Conservation (phyloP, 805 yeast species). For the Lipomyces sp. region DNA sequence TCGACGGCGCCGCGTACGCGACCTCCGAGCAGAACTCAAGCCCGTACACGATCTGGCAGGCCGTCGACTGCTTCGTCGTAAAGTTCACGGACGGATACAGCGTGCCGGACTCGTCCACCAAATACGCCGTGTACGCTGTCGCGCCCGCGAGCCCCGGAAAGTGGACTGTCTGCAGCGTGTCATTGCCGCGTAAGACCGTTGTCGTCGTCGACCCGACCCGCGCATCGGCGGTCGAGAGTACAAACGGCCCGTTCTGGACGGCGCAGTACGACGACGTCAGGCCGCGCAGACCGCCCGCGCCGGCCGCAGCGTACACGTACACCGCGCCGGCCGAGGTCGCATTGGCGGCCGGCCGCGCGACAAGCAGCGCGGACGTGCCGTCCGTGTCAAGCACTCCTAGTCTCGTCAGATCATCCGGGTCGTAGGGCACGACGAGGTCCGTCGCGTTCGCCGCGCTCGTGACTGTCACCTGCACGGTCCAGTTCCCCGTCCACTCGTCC, state of each 20-base stretch:
- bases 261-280: slow-evolving; percentile 70
- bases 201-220: too few relatives aligned
- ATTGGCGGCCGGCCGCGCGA: slow-evolving; percentile 3
- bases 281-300: slow-evolving; percentile 37
- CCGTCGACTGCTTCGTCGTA: slow-evolving; percentile 40
- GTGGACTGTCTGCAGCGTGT: slow-evolving; percentile 55
- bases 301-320: slow-evolving; percentile 44
- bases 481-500: too few relatives aligned
- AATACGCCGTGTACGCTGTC: slow-evolving; percentile 60
- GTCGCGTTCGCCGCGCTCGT: too few relatives aligned
- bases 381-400: too few relatives aligned
- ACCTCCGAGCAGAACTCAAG: slow-evolving; percentile 75
- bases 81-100: slow-evolving; percentile 57
- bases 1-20: slow-evolving; percentile 80
- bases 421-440: too few relatives aligned
- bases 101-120: slow-evolving; percentile 56
- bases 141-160: slow-evolving; percentile 59
- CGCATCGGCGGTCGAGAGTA: too few relatives aligned
- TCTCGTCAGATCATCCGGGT: too few relatives aligned
- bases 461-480: too few relatives aligned
- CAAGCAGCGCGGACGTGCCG: slow-evolving; percentile 6
- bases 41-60: slow-evolving; percentile 72
- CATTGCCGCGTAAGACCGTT: slow-evolving; percentile 45
- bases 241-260: slow-evolving; percentile 50
- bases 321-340: slow-evolving; percentile 34